Evolutionary conservation across 108 stramenopile genomes (phyloP).

Genomic region (Skeletonema tropicum): DNA sequence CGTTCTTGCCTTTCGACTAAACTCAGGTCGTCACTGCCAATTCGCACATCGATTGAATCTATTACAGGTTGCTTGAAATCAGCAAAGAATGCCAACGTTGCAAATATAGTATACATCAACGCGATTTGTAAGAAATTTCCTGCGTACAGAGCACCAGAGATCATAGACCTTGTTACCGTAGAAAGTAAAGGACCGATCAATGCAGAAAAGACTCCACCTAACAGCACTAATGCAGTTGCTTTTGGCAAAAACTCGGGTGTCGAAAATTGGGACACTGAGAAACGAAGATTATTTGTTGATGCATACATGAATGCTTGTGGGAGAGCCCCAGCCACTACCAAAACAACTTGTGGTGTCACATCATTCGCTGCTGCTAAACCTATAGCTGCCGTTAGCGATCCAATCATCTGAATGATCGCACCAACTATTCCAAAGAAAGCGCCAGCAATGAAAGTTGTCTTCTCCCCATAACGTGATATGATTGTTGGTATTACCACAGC

Average conservation of each 20-base stretch:
- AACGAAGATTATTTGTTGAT: conserved; percentile 3
- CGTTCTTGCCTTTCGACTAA: not conserved
- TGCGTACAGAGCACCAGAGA: not conserved
- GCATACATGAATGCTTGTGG: conserved; percentile 1
- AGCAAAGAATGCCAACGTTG: conserved; percentile 3
- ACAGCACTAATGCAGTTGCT: not conserved
- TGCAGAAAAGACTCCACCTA: not conserved
- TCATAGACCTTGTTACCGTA: not conserved
- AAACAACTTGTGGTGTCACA: not conserved
- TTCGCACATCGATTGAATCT: not conserved
- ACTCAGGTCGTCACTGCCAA: not conserved
- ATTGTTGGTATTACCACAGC: not conserved
- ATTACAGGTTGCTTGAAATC: not conserved
- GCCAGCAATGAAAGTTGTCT: not conserved
- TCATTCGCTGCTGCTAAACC: not conserved
- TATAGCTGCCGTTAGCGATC: not conserved
- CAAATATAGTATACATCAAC: not conserved
- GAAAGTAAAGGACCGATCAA: not conserved
- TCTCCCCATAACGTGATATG: not conserved
- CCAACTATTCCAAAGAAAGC: not conserved
- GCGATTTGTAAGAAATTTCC: not conserved
- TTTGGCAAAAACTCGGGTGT: conserved; percentile 1
- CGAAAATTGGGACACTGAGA: not conserved
- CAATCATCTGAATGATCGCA: not conserved
- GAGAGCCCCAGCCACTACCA: not conserved